A percentile compares a stretch with the other conserved stretches of the same genome.
These are phyloP conservation scores for Plasmodium gaboni DNA, from an alignment of 169 alveolate genomes.

Conservation along the genomic window DNA sequence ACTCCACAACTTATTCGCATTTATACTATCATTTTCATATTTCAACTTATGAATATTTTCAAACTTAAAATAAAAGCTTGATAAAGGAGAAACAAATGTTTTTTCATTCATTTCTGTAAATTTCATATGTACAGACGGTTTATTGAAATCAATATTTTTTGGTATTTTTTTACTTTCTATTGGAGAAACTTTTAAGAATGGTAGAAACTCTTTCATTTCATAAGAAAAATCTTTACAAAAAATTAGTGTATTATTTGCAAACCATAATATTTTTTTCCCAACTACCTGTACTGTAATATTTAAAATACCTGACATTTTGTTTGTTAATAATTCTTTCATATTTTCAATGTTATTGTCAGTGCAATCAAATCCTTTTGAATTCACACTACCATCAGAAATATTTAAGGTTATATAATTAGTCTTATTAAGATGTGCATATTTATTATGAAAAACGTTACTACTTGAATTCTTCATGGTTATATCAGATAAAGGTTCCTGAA, in stretches of 20 bases:
- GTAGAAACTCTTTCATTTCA: constrained; percentile 26
- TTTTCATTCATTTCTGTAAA: constrained; percentile 47
- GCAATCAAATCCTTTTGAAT: constrained; percentile 23
- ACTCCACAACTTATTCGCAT: constrained; percentile 20
- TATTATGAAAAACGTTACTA: neutral
- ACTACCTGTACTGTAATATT: constrained; percentile 46
- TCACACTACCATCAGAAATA: constrained; percentile 27
- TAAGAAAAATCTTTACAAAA: constrained; percentile 26
- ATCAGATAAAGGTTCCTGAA: constrained; percentile 13
- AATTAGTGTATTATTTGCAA: constrained; percentile 32
- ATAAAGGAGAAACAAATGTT: constrained; percentile 21
- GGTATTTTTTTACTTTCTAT: neutral
- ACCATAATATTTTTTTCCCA: constrained; percentile 72
- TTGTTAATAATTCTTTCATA: constrained; percentile 4
- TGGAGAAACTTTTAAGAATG: constrained; percentile 40
- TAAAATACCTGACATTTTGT: constrained; percentile 9
- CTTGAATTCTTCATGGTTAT: neutral
- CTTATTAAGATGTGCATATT: neutral
- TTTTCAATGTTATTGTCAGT: constrained; percentile 10
- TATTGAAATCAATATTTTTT: neutral
- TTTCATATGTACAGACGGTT: constrained; percentile 32
- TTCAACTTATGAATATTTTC: constrained; percentile 66
- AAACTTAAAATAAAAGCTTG: constrained; percentile 48
- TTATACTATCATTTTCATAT: constrained; percentile 40
- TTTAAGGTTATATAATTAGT: constrained; percentile 28